Base-by-base conservation (phyloP, 345 rosid species). In the Euphorbia peplus region DNA sequence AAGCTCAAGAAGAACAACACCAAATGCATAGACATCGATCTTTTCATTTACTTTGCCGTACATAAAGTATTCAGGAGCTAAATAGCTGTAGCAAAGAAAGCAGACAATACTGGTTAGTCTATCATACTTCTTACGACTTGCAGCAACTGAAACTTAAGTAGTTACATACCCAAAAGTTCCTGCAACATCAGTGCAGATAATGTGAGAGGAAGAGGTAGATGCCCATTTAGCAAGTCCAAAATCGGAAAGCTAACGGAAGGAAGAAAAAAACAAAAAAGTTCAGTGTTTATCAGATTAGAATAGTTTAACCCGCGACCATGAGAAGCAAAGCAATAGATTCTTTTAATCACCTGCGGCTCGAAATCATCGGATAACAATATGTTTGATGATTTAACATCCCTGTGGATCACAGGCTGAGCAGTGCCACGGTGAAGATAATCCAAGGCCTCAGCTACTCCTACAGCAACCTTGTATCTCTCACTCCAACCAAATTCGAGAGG, bases 1-100 rank as follows among this genome's bases (percentile, higher is more conserved):
- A 60, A 69, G 61, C 74, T 73, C 64, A 59, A 74, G 51, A 44
- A 39, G 59, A 29, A 67, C 70, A 44, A 64, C 70, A 47, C 99
- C 99, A 82, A 86, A 87, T 51, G 99, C 97, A 80, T 90, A 95
- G 21, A 95, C 99, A 85, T 95, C 99, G 22, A 95, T 78, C 79
- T 86, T 92, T 77, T 95, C 86, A 18, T 88, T 95, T 78, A 91
- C 89, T 85, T 85, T 91, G 58, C 99, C 99, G 29, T 95, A 85
- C 96, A 87, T 88, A 75, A 95, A 87, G 81, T 91, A 95, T 72
- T 95, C 99, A 25, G 99, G 99, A 77, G 99, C 99, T 86, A 95
- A 78, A 74, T 95, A 95, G 63, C 99, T 95, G 90, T 73, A 68
- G 75, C 37, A 75, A 73, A 50, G 5, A 7, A 50, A n/a, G 4